Conservation (phyloP, 495 filamentous ascomycete genomes). For the Penicillium subrubescens region DNA sequence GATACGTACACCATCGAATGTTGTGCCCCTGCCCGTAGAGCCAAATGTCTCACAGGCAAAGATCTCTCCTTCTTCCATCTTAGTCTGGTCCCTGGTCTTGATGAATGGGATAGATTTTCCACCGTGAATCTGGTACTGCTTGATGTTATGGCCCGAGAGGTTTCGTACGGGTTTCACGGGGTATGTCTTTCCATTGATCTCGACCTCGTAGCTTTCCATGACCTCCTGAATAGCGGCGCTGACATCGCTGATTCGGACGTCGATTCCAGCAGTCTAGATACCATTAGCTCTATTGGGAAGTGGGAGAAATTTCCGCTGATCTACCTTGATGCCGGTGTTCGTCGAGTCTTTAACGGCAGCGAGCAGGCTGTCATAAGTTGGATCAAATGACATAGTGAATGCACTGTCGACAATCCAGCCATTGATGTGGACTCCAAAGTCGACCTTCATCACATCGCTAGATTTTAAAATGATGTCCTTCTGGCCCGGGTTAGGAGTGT, state of each 20-base stretch:
- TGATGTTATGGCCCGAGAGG: constrained; percentile 62
- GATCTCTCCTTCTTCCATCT: constrained; percentile 68
- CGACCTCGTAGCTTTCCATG: constrained; percentile 69
- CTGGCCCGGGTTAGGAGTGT: constrained; percentile 87
- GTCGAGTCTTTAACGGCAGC: constrained; percentile 83
- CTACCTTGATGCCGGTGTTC: constrained; percentile 74
- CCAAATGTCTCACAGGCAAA: constrained; percentile 71
- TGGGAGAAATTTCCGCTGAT: neutral
- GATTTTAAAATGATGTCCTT: constrained; percentile 74
- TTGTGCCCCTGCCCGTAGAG: constrained; percentile 55
- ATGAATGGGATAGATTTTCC: constrained; percentile 64
- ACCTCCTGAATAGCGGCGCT: constrained; percentile 64
- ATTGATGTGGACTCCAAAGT: constrained; percentile 90
- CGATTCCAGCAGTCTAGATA: constrained; percentile 57
- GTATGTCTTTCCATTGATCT: constrained; percentile 55
- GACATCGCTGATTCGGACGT: constrained; percentile 62
- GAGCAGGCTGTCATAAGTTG: constrained; percentile 80
- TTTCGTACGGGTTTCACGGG: constrained; percentile 62
- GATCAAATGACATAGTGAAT: constrained; percentile 88
- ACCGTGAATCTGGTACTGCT: constrained; percentile 60
- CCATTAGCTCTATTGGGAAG: neutral
- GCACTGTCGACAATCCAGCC: constrained; percentile 91
- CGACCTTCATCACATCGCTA: constrained; percentile 89
- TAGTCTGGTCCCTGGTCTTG: constrained; percentile 57
- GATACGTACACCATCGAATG: constrained; percentile 44